These are phyloP conservation scores for Flaveria robusta DNA, from an alignment of 129 eudicot species.

Conservation along the genomic window DNA sequence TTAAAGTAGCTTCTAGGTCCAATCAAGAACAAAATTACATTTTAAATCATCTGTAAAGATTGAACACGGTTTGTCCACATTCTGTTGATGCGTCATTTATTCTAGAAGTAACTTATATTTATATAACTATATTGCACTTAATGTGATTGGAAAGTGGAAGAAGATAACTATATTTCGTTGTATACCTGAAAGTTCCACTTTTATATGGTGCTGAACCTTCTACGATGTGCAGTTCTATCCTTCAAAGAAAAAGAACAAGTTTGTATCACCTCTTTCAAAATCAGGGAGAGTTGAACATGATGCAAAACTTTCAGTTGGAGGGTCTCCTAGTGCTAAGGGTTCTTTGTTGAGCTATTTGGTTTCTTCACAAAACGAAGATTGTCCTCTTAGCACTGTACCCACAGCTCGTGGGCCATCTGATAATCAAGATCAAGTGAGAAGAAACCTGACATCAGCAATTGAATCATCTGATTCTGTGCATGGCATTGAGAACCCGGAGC, in stretches of 20 bases:
- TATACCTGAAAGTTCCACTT: background rate
- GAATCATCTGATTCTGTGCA: constrained; percentile 35
- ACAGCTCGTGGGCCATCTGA: constrained; percentile 38
- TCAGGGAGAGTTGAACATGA: constrained; percentile 51
- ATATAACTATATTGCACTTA: background rate
- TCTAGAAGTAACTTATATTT: background rate
- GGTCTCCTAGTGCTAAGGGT: constrained; percentile 83
- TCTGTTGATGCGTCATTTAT: constrained; percentile 1
- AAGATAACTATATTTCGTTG: constrained; percentile 1
- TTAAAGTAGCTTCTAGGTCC: background rate
- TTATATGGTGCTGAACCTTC: constrained; percentile 19
- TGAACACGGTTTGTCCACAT: background rate
- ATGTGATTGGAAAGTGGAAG: constrained; percentile 12
- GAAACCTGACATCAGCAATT: constrained; percentile 63
- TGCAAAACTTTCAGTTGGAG: constrained; percentile 46
- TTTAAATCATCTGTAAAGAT: background rate
- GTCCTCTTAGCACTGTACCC: constrained; percentile 34
- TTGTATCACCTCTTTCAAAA: constrained; percentile 51
- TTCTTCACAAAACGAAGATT: constrained; percentile 50
- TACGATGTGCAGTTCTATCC: constrained; percentile 65
- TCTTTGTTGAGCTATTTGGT: constrained; percentile 68
- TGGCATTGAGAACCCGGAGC: constrained; percentile 46
- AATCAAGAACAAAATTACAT: background rate
- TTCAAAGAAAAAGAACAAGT: constrained; percentile 72
- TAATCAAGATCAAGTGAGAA: constrained; percentile 53